Base-by-base conservation (phyloP, 331 rosid genomes). In the Stylosanthes scabra region DNA sequence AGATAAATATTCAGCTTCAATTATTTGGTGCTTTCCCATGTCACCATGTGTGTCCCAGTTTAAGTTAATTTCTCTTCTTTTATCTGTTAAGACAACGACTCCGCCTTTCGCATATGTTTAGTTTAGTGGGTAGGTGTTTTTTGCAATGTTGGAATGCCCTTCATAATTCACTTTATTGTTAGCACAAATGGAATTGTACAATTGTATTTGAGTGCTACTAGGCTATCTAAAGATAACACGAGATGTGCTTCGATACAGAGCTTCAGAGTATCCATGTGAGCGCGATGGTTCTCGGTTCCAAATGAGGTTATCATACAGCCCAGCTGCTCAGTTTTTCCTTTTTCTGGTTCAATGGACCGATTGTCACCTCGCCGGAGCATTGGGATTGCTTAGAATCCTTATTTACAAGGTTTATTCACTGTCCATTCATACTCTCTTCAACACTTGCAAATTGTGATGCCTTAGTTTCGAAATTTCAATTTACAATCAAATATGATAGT, bases 301-400 rank as follows among this genome's bases (percentile, higher is more conserved):
- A 37, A 91, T 93, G 98, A 93, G 97, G 71, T 73, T 93, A 73
- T 91, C 95, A 9, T 89, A 93, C 80, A 86, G 96, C 64, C 89
- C 96, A 9, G 87, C 88, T 11, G 96, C 97, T 0, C 96, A 86
- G 8, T 86, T 93, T 37, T 83, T 91, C 67, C 94, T 86, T 59
- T 86, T 91, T 58, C 80, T 93, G 44, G 85, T 93, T 80, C 93
- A 78, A 68, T 91, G 98, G 98, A 85, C 93, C 11, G 90, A 89
- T 69, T 93, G 91, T 72, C 89, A 88, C 84, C 89, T 91, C 52
- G 98, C 96, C 20, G 97, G 97, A 63, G 78, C 97, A 42, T 60
- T 93, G 60, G 98, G 98, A 28, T 80, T 93, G 87, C 97, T 93
- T 58, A 86, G 92, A 82, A 81, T 93, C 85, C 85, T 93, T 27